Evolutionary conservation across 495 filamentous ascomycete species (phyloP), one percentile per base, ranked within the genome.

Genomic region (Lasiosphaeria hispida): DNA sequence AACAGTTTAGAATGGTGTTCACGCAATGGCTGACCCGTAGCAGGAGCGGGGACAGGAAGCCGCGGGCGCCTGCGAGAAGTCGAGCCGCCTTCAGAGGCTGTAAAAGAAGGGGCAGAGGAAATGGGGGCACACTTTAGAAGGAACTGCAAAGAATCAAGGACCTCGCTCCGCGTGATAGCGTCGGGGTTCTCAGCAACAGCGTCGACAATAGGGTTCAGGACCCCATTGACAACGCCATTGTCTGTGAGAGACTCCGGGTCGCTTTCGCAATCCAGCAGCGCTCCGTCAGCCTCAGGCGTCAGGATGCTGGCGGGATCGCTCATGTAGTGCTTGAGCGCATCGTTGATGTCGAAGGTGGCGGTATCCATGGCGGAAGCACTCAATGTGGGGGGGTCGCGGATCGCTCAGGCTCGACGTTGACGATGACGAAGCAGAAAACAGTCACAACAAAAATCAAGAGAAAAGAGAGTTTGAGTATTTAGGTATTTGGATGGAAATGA

Each of bases 81-180:
- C 15, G 63, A 47, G 34, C 40, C 13, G 45, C 53, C 1, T 50
- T 48, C n/a, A 30, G 47, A 48, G 42, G 23, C 13, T 44, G 19
- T 39, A 23, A 35, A 45, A 35, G 33, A 39, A 42, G 58, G 55
- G 40, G 48, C 0, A 53, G 64, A 77, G 75, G 79, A 84, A 72
- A 76, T 83, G 78, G 85, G 83, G 69, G 84, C 90, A 80, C 86
- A 98, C 94, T 98, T 98, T 75, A 99, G 79, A 38, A 99, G 76
- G 68, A 96, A 95, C 66, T 97, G 92, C 51, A 99, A 74, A 39
- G 93, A 93, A 76, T 99, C 95, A 72, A 97, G 91, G 55, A 84
- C 80, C 9, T 84, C 84, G 61, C 86, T 81, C 71, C 84, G 85
- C 41, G 83, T 85, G 49, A 99, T 86, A 53, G 88, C 87, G 66